Conservation (phyloP, 129 eudicot species). For the Flaveria brownii region DNA sequence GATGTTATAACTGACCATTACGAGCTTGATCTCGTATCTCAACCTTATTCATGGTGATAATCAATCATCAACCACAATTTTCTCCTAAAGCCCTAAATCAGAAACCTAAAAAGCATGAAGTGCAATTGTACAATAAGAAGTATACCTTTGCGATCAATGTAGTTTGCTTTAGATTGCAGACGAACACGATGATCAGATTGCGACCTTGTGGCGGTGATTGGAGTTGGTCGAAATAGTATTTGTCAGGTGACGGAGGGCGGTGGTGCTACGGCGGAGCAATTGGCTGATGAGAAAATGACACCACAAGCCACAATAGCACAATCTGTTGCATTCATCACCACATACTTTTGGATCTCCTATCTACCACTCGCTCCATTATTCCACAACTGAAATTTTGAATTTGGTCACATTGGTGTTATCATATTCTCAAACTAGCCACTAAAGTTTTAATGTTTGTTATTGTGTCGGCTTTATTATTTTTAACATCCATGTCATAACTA, state of each 20-base stretch:
- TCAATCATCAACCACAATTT: slow-evolving; percentile 4
- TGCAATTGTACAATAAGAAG: slow-evolving; percentile 8
- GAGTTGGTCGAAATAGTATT: not conserved
- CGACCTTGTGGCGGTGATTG: not conserved
- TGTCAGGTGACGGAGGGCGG: not conserved
- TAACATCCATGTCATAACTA: not conserved
- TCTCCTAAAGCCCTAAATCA: not conserved
- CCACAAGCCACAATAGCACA: not conserved
- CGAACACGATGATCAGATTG: not conserved
- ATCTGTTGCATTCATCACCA: slow-evolving; percentile 21
- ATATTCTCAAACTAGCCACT: slow-evolving; percentile 19
- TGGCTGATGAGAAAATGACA: slow-evolving; percentile 21
- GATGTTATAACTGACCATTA: not conserved
- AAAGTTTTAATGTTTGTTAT: slow-evolving; percentile 17
- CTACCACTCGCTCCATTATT: slow-evolving; percentile 25
- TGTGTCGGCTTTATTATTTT: not conserved
- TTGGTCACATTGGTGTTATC: not conserved
- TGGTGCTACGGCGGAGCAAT: slow-evolving; percentile 17
- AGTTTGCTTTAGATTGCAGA: slow-evolving; percentile 19
- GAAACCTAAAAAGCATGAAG: slow-evolving; percentile 13
- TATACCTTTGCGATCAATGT: slow-evolving; percentile 13
- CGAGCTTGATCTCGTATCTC: slow-evolving; percentile 17
- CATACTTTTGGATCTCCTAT: slow-evolving; percentile 23
- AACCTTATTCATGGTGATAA: slow-evolving; percentile 13
- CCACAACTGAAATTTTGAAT: slow-evolving; percentile 1